Evolutionary conservation across 306 rosid species (phyloP).

Genomic region (Gillenia trifoliata): DNA sequence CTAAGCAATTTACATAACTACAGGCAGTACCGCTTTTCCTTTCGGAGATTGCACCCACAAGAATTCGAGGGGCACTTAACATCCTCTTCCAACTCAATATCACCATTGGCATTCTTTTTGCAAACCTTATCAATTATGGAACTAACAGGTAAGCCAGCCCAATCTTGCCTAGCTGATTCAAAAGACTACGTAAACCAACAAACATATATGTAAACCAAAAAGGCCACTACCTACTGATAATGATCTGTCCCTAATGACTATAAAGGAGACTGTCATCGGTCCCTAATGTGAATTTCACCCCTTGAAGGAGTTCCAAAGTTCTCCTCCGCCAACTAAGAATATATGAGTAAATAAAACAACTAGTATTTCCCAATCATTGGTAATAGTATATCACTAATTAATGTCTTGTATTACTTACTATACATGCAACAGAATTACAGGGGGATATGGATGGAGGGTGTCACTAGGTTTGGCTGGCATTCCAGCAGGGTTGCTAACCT

Average conservation of each 20-base stretch:
- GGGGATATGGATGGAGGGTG: constrained; percentile 70
- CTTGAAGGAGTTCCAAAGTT: too few relatives aligned
- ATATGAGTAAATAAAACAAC: too few relatives aligned
- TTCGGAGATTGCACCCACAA: constrained; percentile 69
- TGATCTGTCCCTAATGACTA: too few relatives aligned
- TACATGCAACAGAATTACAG: constrained; percentile 24
- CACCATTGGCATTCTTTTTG: constrained; percentile 62
- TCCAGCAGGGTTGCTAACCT: constrained; percentile 41
- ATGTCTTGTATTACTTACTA: neutral
- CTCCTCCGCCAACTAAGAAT: too few relatives aligned
- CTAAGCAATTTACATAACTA: neutral
- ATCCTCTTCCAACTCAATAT: constrained; percentile 57
- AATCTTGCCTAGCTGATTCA: neutral
- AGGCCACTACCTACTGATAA: too few relatives aligned
- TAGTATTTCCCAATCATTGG: neutral
- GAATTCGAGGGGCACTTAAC: constrained; percentile 72
- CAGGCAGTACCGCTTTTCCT: constrained; percentile 64
- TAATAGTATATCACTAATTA: neutral
- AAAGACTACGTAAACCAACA: neutral
- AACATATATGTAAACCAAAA: too few relatives aligned
- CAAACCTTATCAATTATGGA: constrained; percentile 48
- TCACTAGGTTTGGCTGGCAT: constrained; percentile 51
- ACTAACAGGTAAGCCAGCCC: constrained; percentile 40
- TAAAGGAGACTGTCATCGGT: too few relatives aligned
- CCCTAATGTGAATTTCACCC: too few relatives aligned